Conservation (phyloP, 768 basidiomycete genomes). For the Leccinum pellstonianum region DNA sequence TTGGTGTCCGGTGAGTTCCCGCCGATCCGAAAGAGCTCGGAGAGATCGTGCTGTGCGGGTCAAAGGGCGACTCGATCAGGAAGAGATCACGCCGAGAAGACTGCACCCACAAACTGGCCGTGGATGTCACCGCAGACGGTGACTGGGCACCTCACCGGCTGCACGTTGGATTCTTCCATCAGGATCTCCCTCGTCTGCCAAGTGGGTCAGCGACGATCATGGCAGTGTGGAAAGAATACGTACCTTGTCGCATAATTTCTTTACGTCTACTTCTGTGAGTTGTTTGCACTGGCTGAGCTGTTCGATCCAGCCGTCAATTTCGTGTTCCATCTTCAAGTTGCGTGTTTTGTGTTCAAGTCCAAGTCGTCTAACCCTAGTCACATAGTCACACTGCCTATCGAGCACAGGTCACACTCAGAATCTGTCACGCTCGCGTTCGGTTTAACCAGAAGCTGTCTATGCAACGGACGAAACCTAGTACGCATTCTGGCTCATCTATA, state of each 20-base stretch:
- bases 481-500: not conserved
- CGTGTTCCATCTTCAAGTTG: conserved; percentile 45
- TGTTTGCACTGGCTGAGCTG: conserved; percentile 98
- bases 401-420: conserved; percentile 21
- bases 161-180: conserved; percentile 99
- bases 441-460: conserved; percentile 41
- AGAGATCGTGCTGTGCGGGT: conserved; percentile 87
- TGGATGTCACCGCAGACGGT: conserved; percentile 99
- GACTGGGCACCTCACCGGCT: conserved; percentile 97
- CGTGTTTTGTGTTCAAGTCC: conserved; percentile 14
- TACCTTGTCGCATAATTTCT: conserved; percentile 99
- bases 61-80: conserved; percentile 24
- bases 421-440: conserved; percentile 28
- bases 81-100: conserved; percentile 19
- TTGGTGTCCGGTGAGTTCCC: conserved; percentile 99
- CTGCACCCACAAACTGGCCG: conserved; percentile 92
- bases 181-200: conserved; percentile 92
- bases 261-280: conserved; percentile 91
- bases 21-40: conserved; percentile 97
- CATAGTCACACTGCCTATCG: conserved; percentile 28
- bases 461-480: too few relatives aligned
- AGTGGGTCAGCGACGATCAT: conserved; percentile 20
- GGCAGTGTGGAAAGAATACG: not conserved
- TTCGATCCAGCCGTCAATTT: conserved; percentile 96
- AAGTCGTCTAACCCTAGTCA: conserved; percentile 23